Base-by-base conservation (phyloP, 257 asterid genomes). In the Rubia yunnanensis region DNA sequence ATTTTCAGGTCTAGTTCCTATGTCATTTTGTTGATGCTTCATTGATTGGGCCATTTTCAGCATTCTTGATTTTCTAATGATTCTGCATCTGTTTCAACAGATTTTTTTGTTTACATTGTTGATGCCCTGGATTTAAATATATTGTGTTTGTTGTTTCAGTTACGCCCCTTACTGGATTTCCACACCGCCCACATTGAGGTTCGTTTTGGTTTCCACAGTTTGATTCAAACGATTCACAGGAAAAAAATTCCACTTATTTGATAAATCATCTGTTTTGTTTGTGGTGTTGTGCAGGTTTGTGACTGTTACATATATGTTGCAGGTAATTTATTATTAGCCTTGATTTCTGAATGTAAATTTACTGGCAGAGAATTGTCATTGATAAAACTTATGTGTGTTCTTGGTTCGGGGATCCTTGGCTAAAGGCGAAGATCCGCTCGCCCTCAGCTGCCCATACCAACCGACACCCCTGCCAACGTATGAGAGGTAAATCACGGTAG, bases 151-250 rank as follows among this genome's bases (percentile, higher is more conserved):
- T 61, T 60, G 6, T 64, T 69, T 18, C 89, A 92, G 98, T 92
- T 74, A 59, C 95, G 31, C 88, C 96, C 11, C 96, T 97, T 57
- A 97, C 94, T 60, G 98, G 97, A 76, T 92, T 92, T 69, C 97
- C 98, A n/a, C 96, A 92, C 46, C 98, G 89, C 79, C 98, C 98
- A 22, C 98, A 92, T 83, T 79, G 96, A 80, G 98, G 98, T 89
- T 77, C n/a, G n/a, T 66, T 5, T 28, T 64, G 30, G 54, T 44
- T 30, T 53, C 56, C 6, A 46, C n/a, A 38, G 48, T 65, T 41
- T 7, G 20, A 10, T 32, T 44, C 32, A 11, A 26, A 5, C 35
- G 9, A 13, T n/a, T 31, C 35, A 6, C 8, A 3, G 52, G 3
- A 20, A 44, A 23, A 24, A 34, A 36, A 27, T 35, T 64, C 14